Conservation (phyloP, 495 filamentous ascomycete species). For the Xylaria telfairii region DNA sequence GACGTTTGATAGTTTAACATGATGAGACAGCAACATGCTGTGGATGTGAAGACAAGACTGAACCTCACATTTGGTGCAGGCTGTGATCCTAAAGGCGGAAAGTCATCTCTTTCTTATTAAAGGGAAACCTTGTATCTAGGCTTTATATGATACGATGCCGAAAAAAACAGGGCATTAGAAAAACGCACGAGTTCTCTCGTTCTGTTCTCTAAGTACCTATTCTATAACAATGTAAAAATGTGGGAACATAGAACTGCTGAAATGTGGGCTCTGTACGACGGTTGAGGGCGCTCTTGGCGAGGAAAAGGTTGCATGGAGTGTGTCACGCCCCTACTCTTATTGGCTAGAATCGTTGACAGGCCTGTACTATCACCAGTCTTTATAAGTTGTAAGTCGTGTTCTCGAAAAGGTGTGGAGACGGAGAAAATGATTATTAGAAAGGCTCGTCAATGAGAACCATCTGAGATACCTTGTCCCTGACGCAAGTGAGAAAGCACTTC, state of each 20-base stretch:
- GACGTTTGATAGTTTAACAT: neutral
- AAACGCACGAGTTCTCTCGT: neutral
- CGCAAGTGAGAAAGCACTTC: neutral
- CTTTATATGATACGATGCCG: neutral
- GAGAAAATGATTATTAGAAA: neutral
- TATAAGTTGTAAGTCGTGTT: conserved; percentile 6
- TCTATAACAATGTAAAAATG: neutral
- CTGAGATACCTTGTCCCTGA: neutral
- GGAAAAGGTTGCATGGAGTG: conserved; percentile 14
- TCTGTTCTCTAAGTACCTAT: neutral
- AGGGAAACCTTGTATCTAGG: neutral
- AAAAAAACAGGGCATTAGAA: neutral
- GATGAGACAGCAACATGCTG: neutral
- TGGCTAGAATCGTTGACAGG: conserved; percentile 5
- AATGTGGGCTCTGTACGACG: neutral
- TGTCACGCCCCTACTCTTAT: conserved; percentile 25
- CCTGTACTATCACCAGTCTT: neutral
- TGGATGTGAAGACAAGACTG: neutral
- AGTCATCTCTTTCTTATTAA: neutral
- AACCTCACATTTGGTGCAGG: neutral
- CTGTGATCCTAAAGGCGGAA: neutral
- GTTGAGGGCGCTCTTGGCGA: neutral
- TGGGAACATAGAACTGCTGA: neutral
- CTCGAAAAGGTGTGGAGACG: neutral
- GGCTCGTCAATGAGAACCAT: neutral